Base-by-base conservation (phyloP, 1,284 basidiomycete species). In the Somion occarium region DNA sequence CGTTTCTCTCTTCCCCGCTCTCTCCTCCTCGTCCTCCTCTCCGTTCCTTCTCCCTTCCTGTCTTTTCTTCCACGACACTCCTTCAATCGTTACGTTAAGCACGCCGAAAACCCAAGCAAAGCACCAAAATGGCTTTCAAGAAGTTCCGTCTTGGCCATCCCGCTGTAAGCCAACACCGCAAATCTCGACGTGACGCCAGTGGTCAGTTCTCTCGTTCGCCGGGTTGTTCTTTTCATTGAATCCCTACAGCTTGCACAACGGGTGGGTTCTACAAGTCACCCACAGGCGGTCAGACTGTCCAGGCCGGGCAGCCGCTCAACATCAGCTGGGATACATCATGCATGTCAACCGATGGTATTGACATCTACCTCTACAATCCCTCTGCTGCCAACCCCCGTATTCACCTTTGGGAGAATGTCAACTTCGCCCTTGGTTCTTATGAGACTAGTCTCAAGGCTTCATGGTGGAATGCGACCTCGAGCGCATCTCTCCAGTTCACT, bases 301-400 rank as follows among this genome's bases (percentile, higher is more conserved):
- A 83, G 57, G 74, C 78, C 4, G 71, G 77, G 49, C 61, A 77
- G 20, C 70, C 80, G 0, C 63, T 91, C 59, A 77, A 76, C 43
- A 81, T 93, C 61, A 70, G 78, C 46, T 93, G 91, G 91, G 80
- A 92, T 66, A 72, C 79, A 0, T 71, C 80, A 44, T 83, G 83
- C 64, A 59, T 85, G 47, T 48, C 68, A 41, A 56, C 68, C 26
- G 65, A 67, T 7, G 69, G 70, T 38, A 72, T 88, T 61, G 88
- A 93, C 69, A 83, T 94, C 58, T 87, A 87, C 64, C 79, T 94
- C 48, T 83, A 82, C 63, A 80, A 80, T 1, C 81, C 86, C 0
- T 63, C 66, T 30, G 63, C 73, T 2, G 50, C 60, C 20, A 67
- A 59, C 30, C 68, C 80, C 11, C 73, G 76, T 37, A 71, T 92